A percentile compares a stretch with the other conserved stretches of the same genome.
Evolutionary conservation across 768 basidiomycete species (phyloP).

Genomic region (Suillus alpinus): DNA sequence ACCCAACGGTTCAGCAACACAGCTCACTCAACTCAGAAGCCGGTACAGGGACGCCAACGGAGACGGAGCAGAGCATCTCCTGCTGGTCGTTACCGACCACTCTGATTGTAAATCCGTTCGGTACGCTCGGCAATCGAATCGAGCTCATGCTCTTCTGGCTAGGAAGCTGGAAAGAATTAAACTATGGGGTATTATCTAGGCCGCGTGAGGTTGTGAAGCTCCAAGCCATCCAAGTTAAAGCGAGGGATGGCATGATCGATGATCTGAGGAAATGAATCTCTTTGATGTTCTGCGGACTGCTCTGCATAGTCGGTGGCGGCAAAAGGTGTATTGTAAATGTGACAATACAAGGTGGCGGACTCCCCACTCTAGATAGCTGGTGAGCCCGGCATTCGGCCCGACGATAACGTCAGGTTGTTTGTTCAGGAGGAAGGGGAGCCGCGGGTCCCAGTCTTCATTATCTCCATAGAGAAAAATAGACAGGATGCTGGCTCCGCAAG

Average conservation of each 20-base stretch:
- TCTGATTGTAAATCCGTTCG: constrained; percentile 31
- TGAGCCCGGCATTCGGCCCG: constrained; percentile 39
- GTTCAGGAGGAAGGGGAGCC: constrained; percentile 14
- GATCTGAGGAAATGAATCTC: constrained; percentile 27
- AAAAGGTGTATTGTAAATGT: constrained; percentile 26
- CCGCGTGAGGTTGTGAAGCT: constrained; percentile 20
- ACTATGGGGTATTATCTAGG: constrained; percentile 28
- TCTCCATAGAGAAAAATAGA: constrained; percentile 33
- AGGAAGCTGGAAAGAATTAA: constrained; percentile 33
- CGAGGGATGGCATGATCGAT: constrained; percentile 22
- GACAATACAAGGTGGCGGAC: constrained; percentile 31
- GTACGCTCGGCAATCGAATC: constrained; percentile 25
- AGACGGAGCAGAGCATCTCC: not conserved
- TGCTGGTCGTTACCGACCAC: constrained; percentile 20
- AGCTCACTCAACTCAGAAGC: constrained; percentile 9
- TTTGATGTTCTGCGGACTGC: constrained; percentile 32
- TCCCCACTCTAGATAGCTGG: constrained; percentile 35
- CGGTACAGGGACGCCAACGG: not conserved
- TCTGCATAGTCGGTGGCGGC: constrained; percentile 35
- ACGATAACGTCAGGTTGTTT: constrained; percentile 40
- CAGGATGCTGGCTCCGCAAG: constrained; percentile 37
- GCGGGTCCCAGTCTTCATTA: constrained; percentile 24
- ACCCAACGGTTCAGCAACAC: constrained; percentile 28
- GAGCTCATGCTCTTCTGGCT: constrained; percentile 27
- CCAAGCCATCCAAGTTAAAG: constrained; percentile 17